These are phyloP conservation scores for Fusarium graminum DNA, from an alignment of 2,329 filamentous ascomycete genomes.

Conservation along the genomic window DNA sequence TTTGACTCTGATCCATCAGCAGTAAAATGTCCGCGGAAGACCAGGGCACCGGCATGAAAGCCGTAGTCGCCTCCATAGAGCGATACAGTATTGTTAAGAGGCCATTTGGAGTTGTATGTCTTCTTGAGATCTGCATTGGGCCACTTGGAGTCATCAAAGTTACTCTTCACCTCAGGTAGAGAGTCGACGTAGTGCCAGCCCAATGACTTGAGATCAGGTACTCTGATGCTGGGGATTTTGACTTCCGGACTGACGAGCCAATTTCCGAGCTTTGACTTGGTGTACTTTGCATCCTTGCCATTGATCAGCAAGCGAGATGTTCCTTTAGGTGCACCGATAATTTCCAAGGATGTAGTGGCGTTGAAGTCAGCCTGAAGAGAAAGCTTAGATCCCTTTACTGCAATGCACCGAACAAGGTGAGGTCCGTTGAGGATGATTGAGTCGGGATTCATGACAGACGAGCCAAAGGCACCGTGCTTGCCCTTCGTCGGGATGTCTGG, in stretches of 20 bases:
- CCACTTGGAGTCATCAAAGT: conserved; percentile 80
- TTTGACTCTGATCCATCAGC: conserved; percentile 70
- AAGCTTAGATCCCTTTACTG: conserved; percentile 67
- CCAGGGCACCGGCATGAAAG: conserved; percentile 75
- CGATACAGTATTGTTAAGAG: conserved; percentile 72
- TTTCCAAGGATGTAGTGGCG: conserved; percentile 73
- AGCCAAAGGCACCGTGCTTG: conserved; percentile 50
- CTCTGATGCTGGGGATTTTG: conserved; percentile 63
- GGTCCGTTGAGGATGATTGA: conserved; percentile 69
- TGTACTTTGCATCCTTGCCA: conserved; percentile 54
- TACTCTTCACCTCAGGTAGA: conserved; percentile 74
- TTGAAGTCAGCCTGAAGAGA: conserved; percentile 80
- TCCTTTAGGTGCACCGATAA: conserved; percentile 71
- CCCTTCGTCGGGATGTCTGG: conserved; percentile 62
- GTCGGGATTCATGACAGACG: conserved; percentile 51
- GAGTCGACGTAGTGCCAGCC: conserved; percentile 78
- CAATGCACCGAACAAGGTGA: conserved; percentile 73
- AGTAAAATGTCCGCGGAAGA: conserved; percentile 78
- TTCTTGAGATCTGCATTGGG: conserved; percentile 66
- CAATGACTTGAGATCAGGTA: conserved; percentile 68
- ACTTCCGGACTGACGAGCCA: conserved; percentile 65
- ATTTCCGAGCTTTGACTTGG: conserved; percentile 57
- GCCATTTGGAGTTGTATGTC: conserved; percentile 70
- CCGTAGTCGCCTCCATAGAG: conserved; percentile 81
- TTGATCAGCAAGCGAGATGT: conserved; percentile 62